Evolutionary conservation across 306 rosid genomes (phyloP).

Genomic region (Lathyrus oleraceus): DNA sequence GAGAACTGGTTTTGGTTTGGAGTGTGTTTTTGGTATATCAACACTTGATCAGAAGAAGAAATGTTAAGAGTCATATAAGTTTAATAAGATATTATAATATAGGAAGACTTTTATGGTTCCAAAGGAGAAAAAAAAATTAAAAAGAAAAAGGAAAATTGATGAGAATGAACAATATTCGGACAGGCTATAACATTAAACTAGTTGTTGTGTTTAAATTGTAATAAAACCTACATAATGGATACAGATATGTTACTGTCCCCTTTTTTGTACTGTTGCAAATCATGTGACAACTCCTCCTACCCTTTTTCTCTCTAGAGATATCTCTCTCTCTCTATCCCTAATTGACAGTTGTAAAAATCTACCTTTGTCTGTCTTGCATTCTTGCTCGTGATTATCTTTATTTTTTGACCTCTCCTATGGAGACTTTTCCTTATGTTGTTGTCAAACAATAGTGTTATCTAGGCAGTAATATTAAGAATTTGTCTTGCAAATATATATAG

Average conservation of each 20-base stretch:
- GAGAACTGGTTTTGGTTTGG: slow-evolving; percentile 29
- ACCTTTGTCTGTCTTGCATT: slow-evolving; percentile 29
- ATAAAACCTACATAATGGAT: slow-evolving; percentile 54
- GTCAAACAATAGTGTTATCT: neutral
- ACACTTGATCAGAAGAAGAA: slow-evolving; percentile 34
- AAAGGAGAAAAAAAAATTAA: neutral
- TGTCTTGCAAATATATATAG: neutral
- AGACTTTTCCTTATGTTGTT: slow-evolving; percentile 5
- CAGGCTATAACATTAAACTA: slow-evolving; percentile 32
- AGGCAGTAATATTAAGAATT: neutral
- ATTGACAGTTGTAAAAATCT: slow-evolving; percentile 51
- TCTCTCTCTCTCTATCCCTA: slow-evolving; percentile 14
- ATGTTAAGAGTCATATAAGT: slow-evolving; percentile 42
- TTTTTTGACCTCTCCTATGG: slow-evolving; percentile 45
- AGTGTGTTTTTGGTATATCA: slow-evolving; percentile 37
- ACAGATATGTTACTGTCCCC: slow-evolving; percentile 57
- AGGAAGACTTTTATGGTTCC: slow-evolving; percentile 25
- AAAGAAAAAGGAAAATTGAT: slow-evolving; percentile 8
- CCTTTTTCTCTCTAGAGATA: slow-evolving; percentile 11
- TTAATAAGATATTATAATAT: slow-evolving; percentile 27
- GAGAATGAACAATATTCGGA: slow-evolving; percentile 44
- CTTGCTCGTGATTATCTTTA: slow-evolving; percentile 62
- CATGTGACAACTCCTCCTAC: slow-evolving; percentile 61
- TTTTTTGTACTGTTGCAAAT: slow-evolving; percentile 57
- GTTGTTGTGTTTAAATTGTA: slow-evolving; percentile 50